These are phyloP conservation scores for Picea engelmannii DNA, from an alignment of 83 land plant genomes.

Conservation along the genomic window DNA sequence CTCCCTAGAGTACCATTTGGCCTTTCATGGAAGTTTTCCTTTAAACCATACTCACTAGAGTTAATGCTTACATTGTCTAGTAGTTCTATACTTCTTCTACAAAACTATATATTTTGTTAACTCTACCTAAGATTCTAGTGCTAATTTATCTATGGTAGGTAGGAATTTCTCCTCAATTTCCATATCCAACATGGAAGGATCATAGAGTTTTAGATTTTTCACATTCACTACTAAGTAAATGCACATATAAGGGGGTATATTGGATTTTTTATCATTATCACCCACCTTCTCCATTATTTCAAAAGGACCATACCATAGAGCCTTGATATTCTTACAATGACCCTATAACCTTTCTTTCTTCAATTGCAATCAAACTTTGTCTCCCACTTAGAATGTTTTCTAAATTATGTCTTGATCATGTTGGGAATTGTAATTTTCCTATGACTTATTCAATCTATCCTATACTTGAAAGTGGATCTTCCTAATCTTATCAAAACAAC, in stretches of 20 bases:
- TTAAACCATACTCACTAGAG: no score
- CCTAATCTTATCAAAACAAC: neutral
- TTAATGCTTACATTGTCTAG: no score
- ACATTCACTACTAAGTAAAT: neutral
- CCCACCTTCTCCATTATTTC: neutral
- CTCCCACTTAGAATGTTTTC: neutral
- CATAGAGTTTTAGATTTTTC: neutral
- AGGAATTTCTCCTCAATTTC: neutral
- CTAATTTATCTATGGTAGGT: neutral
- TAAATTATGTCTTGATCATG: neutral
- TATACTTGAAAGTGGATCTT: neutral
- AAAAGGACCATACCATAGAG: neutral
- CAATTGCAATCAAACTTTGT: neutral
- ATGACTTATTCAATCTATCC: neutral
- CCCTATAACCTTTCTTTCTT: neutral
- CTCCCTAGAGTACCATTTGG: no score
- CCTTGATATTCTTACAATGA: neutral
- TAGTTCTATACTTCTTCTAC: neutral
- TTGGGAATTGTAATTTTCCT: neutral
- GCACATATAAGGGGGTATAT: neutral
- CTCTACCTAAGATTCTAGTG: neutral
- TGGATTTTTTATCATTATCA: neutral
- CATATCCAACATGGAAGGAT: neutral
- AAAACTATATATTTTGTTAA: neutral
- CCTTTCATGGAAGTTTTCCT: no score